A percentile compares a stretch with the other conserved stretches of the same genome.
These are phyloP conservation scores for Cadophora sp. DNA, from an alignment of 2,329 filamentous ascomycete species.

Conservation along the genomic window DNA sequence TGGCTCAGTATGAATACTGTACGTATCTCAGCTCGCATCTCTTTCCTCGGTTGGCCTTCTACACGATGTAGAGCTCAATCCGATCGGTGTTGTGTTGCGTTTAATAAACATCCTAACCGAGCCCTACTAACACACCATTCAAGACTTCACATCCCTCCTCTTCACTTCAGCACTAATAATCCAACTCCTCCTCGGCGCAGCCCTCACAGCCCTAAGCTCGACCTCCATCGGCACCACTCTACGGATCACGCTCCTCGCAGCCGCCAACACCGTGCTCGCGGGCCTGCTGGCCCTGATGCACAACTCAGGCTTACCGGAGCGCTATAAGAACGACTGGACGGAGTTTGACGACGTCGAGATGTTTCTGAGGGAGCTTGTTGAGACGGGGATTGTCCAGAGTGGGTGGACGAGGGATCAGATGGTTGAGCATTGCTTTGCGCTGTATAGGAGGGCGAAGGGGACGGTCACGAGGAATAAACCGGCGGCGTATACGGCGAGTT, in stretches of 20 bases:
- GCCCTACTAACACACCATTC: background rate
- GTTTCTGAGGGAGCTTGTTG: constrained; percentile 31
- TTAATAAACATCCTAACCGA: background rate
- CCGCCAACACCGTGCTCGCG: constrained; percentile 35
- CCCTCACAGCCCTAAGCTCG: constrained; percentile 37
- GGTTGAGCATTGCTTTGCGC: constrained; percentile 26
- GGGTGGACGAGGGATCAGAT: constrained; percentile 28
- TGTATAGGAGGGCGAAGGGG: constrained; percentile 31
- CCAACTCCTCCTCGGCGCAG: constrained; percentile 39
- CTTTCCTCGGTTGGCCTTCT: background rate
- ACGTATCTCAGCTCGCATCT: background rate
- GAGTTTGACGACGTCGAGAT: constrained; percentile 35
- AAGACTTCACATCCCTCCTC: constrained; percentile 29
- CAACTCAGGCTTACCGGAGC: constrained; percentile 34
- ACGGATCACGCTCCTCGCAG: constrained; percentile 37
- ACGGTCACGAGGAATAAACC: constrained; percentile 35
- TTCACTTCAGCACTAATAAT: constrained; percentile 35
- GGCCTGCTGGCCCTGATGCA: constrained; percentile 35
- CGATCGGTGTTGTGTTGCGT: background rate
- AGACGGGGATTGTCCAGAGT: constrained; percentile 26
- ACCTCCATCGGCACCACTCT: constrained; percentile 22
- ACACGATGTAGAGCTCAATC: background rate
- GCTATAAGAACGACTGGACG: constrained; percentile 34
- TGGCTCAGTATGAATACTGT: constrained; percentile 31
- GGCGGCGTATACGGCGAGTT: constrained; percentile 7